Percentiles rank a stretch among this genome's conserved stretches.
Conservation (phyloP, 148 eudicot species). For the Chenopodium formosanum region DNA sequence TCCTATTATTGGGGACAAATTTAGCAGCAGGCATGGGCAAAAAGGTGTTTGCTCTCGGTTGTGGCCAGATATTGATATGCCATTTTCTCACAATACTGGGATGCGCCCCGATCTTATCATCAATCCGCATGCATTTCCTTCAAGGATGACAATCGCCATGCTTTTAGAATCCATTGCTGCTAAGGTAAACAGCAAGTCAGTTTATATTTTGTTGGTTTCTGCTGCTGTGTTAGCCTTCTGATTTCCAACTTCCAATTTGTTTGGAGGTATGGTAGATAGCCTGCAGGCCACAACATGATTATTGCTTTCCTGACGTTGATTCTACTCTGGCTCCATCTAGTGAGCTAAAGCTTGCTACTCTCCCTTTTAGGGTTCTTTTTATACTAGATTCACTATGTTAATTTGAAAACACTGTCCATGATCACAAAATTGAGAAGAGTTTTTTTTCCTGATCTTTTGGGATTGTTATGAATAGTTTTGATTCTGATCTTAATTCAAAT, state of each 20-base stretch:
- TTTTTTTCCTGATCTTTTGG: background rate
- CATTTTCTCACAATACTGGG: conserved; percentile 83
- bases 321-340: background rate
- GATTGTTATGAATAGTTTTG: background rate
- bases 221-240: conserved; percentile 56
- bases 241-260: background rate
- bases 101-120: conserved; percentile 98
- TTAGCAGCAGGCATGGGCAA: conserved; percentile 98
- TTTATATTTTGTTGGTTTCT: conserved; percentile 29
- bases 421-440: background rate
- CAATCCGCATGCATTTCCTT: conserved; percentile 98
- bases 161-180: conserved; percentile 98
- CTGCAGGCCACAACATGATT: background rate
- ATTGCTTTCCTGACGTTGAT: background rate
- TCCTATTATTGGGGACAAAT: conserved; percentile 95
- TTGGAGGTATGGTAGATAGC: background rate
- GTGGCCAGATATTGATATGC: conserved; percentile 95
- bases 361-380: background rate
- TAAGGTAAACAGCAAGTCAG: conserved; percentile 51
- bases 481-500: background rate
- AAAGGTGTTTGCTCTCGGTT: conserved; percentile 97
- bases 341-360: background rate
- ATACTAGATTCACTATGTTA: background rate
- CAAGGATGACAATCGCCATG: conserved; percentile 98
- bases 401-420: background rate